A percentile compares a stretch with the other conserved stretches of the same genome.
Conservation (phyloP, 2,329 filamentous ascomycete genomes). For the Monosporascus sp. region DNA sequence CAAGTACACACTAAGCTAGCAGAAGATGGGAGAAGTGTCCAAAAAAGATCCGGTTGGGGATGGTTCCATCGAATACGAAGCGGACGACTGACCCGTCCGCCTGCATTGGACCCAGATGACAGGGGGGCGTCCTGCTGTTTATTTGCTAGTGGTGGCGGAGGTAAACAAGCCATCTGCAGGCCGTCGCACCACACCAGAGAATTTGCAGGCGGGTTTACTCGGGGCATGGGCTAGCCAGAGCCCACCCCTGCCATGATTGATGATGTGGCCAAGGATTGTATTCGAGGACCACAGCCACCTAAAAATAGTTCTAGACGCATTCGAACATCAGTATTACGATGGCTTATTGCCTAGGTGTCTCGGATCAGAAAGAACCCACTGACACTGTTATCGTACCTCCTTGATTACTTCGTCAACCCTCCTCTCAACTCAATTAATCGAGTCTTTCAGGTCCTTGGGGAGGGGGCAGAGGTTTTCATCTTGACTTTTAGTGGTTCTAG, state of each 20-base stretch:
- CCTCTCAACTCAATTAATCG: no score
- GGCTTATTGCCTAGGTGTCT: neutral
- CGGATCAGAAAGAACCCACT: neutral
- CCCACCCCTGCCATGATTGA: neutral
- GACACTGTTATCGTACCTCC: no score
- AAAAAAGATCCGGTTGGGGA: no score
- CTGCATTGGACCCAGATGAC: no score
- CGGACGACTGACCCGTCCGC: no score
- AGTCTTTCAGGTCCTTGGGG: no score
- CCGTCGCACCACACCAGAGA: neutral
- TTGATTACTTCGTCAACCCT: no score
- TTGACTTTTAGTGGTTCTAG: no score
- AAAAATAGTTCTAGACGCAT: neutral
- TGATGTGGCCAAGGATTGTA: neutral
- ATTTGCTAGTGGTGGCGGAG: neutral
- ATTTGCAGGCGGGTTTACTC: neutral
- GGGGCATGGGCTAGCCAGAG: neutral
- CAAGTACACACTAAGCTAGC: no score
- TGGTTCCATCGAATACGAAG: no score
- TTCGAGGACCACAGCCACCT: neutral
- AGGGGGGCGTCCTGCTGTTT: neutral
- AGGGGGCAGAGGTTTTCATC: no score
- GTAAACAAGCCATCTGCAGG: neutral
- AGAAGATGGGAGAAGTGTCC: no score
- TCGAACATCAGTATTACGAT: neutral